Percentiles rank a stretch among this genome's conserved stretches.
Evolutionary conservation across 331 rosid species (phyloP).

Genomic region (Telfairia occidentalis): DNA sequence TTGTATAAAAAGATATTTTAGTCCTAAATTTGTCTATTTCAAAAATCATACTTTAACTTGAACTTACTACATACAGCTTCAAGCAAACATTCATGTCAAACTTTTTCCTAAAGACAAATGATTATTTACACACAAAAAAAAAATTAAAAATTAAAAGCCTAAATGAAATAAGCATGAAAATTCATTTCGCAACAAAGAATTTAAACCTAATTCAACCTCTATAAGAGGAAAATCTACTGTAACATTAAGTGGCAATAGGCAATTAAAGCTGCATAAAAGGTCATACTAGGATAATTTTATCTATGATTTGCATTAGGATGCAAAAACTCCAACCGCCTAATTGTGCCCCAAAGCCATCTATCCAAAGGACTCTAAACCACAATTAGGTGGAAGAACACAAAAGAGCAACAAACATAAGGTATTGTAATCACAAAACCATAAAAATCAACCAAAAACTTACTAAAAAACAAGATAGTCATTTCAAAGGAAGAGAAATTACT

Average conservation of each 20-base stretch:
- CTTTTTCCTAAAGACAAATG: not conserved
- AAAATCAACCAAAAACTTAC: not conserved
- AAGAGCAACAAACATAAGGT: conserved; percentile 1
- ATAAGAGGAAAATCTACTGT: not conserved
- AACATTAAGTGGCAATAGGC: conserved; percentile 3
- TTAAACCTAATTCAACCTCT: not conserved
- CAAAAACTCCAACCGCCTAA: conserved; percentile 62
- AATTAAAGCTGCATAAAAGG: conserved; percentile 13
- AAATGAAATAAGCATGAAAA: not conserved
- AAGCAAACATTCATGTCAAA: not conserved
- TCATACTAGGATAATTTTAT: conserved; percentile 63
- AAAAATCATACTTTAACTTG: not conserved
- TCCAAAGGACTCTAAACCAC: conserved; percentile 53
- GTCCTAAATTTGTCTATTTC: not conserved
- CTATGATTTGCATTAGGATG: conserved; percentile 84
- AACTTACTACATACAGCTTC: not conserved
- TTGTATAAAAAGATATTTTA: not conserved
- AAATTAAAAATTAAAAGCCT: not conserved
- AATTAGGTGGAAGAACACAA: conserved; percentile 3
- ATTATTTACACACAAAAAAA: not conserved
- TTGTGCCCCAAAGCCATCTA: conserved; percentile 83
- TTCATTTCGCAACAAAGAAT: not conserved
- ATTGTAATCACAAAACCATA: not conserved
- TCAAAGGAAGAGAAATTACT: not conserved
- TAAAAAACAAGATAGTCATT: not conserved